Evolutionary conservation across 192 early-diverging fungal species (phyloP).

Genomic region (Backusella tarrabulga): DNA sequence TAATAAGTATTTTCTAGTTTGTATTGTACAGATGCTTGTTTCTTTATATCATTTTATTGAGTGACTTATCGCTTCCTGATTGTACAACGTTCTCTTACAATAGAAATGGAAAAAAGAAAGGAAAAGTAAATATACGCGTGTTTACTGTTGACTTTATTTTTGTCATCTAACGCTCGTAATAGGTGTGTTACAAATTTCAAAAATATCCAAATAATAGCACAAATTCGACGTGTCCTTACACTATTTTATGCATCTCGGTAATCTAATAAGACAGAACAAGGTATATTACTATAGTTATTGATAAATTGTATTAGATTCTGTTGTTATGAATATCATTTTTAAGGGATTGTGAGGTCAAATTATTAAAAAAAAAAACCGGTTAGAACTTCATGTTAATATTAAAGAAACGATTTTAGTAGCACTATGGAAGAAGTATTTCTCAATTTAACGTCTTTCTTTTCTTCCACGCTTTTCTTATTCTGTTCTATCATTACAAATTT

Average conservation of each 20-base stretch:
- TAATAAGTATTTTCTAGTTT: neutral
- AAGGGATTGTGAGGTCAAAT: neutral
- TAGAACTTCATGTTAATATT: neutral
- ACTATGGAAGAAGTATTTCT: neutral
- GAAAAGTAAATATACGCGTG: neutral
- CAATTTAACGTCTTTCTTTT: neutral
- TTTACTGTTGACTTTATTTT: neutral
- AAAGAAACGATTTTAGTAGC: neutral
- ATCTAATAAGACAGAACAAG: neutral
- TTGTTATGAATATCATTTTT: neutral
- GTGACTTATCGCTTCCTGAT: neutral
- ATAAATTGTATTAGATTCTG: neutral
- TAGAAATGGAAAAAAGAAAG: neutral
- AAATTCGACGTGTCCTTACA: neutral
- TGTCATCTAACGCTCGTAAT: neutral
- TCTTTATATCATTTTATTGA: neutral
- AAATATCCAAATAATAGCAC: neutral
- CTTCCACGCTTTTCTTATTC: neutral
- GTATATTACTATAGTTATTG: neutral
- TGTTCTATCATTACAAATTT: neutral
- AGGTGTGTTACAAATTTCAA: neutral
- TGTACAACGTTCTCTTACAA: neutral
- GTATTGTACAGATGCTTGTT: neutral
- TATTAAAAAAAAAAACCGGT: neutral
- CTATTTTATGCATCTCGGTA: neutral